Percentiles rank a stretch among this genome's conserved stretches.
Evolutionary conservation across 2,329 filamentous ascomycete genomes (phyloP).

Genomic region (Waltergamsia citrina): DNA sequence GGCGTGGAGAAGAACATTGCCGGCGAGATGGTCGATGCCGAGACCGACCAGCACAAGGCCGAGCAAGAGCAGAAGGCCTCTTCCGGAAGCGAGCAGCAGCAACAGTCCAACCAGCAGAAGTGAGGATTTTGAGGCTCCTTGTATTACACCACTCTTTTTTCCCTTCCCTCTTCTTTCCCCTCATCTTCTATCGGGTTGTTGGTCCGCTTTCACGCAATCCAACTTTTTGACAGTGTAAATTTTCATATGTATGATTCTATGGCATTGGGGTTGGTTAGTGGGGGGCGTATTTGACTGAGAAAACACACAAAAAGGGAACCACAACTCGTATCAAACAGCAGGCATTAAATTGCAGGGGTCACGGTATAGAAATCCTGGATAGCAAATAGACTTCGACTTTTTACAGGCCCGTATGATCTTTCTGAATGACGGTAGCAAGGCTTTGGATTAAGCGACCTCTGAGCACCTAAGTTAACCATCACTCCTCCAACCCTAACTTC

Average conservation of each 20-base stretch:
- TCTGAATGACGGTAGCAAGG: too few species aligned
- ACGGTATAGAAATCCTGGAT: background rate
- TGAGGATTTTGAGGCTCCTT: background rate
- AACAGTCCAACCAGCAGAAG: constrained; percentile 22
- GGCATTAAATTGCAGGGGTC: too few species aligned
- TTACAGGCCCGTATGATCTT: too few species aligned
- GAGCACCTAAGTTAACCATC: too few species aligned
- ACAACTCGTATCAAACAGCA: background rate
- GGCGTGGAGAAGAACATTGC: constrained; percentile 38
- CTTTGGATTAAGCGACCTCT: too few species aligned
- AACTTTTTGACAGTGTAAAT: constrained; percentile 10
- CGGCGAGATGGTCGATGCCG: constrained; percentile 44
- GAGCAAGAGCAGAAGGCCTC: constrained; percentile 15
- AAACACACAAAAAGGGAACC: background rate
- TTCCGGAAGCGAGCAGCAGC: constrained; percentile 16
- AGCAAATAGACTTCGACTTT: constrained; percentile 1
- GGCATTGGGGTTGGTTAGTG: constrained; percentile 6
- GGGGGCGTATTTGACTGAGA: background rate
- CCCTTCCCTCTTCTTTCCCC: background rate
- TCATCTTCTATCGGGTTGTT: too few species aligned
- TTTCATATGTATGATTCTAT: constrained; percentile 21
- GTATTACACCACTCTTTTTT: background rate
- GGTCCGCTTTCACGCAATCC: constrained; percentile 11
- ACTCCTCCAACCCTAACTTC: too few species aligned
- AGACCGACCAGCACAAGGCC: constrained; percentile 32